Conservation (phyloP, 306 rosid genomes). For the Quercus bicolor region DNA sequence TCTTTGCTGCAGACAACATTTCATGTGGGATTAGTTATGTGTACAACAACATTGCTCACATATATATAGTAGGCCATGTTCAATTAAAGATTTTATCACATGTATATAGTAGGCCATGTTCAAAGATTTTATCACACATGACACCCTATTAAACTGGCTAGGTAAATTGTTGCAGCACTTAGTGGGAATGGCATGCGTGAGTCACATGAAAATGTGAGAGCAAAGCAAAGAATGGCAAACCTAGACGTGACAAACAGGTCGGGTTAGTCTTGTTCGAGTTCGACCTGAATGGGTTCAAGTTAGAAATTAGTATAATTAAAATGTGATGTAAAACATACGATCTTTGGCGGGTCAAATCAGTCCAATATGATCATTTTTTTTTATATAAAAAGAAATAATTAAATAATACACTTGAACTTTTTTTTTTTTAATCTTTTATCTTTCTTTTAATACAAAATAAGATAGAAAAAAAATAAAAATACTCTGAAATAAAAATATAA, state of each 20-base stretch:
- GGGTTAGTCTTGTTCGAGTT: too few relatives aligned
- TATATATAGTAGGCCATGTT: constrained; percentile 1
- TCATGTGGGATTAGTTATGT: constrained; percentile 13
- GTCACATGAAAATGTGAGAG: constrained; percentile 1
- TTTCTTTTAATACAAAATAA: too few relatives aligned
- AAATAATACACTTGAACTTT: too few relatives aligned
- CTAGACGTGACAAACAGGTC: neutral
- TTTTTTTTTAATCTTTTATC: too few relatives aligned
- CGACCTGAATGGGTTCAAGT: too few relatives aligned
- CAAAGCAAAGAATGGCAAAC: constrained; percentile 11
- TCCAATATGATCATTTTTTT: too few relatives aligned
- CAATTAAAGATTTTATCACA: constrained; percentile 1
- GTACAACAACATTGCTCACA: neutral
- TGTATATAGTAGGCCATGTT: constrained; percentile 1
- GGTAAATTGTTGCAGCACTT: constrained; percentile 10
- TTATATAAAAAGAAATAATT: too few relatives aligned
- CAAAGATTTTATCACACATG: constrained; percentile 13
- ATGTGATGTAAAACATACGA: too few relatives aligned
- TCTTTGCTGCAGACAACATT: constrained; percentile 6
- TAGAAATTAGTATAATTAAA: too few relatives aligned
- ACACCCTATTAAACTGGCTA: neutral
- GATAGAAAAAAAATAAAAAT: too few relatives aligned
- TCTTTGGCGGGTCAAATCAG: too few relatives aligned
- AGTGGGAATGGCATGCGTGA: constrained; percentile 17
- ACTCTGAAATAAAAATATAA: too few relatives aligned